A percentile compares a stretch with the other conserved stretches of the same genome.
These are phyloP conservation scores for Coccinonectria pachysandricola DNA, from an alignment of 2,329 filamentous ascomycete genomes.

Conservation along the genomic window DNA sequence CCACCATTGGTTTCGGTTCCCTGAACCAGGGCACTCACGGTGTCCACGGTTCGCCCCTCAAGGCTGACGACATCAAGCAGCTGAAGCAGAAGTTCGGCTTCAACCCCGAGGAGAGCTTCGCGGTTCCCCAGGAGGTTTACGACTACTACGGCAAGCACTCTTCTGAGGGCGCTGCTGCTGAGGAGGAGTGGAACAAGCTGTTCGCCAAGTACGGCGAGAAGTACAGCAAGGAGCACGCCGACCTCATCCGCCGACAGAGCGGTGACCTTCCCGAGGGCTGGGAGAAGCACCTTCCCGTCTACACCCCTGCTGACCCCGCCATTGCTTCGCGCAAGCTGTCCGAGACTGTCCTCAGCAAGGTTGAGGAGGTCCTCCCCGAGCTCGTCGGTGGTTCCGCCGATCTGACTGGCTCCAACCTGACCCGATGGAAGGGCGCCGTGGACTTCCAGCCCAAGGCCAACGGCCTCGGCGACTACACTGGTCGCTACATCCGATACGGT, in stretches of 20 bases:
- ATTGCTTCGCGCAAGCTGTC: slow-evolving; percentile 94
- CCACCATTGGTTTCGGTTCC: slow-evolving; percentile 95
- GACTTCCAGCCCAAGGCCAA: slow-evolving; percentile 91
- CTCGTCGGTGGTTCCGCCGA: slow-evolving; percentile 94
- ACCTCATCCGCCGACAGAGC: slow-evolving; percentile 70
- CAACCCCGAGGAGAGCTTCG: slow-evolving; percentile 87
- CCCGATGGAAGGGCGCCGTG: slow-evolving; percentile 89
- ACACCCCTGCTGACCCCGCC: slow-evolving; percentile 75
- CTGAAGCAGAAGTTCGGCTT: slow-evolving; percentile 95
- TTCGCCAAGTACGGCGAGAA: slow-evolving; percentile 75
- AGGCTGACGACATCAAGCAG: slow-evolving; percentile 85
- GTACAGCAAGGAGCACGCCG: slow-evolving; percentile 68
- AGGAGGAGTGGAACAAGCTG: slow-evolving; percentile 92
- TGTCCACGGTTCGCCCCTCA: slow-evolving; percentile 93
- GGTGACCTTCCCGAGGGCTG: slow-evolving; percentile 88
- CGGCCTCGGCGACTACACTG: slow-evolving; percentile 79
- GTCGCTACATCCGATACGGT: slow-evolving; percentile 88
- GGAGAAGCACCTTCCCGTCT: slow-evolving; percentile 87
- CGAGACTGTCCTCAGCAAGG: slow-evolving; percentile 82
- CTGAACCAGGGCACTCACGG: slow-evolving; percentile 85
- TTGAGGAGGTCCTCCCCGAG: slow-evolving; percentile 75
- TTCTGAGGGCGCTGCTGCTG: slow-evolving; percentile 73
- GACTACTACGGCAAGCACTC: slow-evolving; percentile 80
- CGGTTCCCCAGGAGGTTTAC: slow-evolving; percentile 89
- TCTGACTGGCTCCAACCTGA: slow-evolving; percentile 97